Base-by-base conservation (phyloP, 2,329 filamentous ascomycete genomes). In the Claviceps sorghi region DNA sequence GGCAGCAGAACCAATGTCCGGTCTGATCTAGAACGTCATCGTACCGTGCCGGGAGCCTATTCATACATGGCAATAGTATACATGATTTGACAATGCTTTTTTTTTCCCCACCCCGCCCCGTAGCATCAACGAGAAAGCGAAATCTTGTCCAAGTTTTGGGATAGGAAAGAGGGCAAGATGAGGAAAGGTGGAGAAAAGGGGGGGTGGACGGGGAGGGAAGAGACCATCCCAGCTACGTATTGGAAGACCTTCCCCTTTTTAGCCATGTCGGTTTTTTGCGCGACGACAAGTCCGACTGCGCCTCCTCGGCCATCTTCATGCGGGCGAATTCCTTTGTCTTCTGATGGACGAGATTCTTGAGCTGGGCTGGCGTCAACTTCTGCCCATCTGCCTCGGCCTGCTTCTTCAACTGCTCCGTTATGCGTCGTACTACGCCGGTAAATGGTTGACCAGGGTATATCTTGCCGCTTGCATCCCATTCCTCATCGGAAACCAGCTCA, bases 401-500 rank as follows among this genome's bases (percentile, higher is more conserved):
- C 44, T 65, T 58, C 47, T 61, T 58, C n/a, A 73, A 56, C 53
- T 65, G 57, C 15, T 68, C 59, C 55, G 67, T 67, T 46, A 78
- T 61, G 49, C 65, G 58, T 42, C 78, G 72, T 19, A 78, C 59
- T 29, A 63, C 57, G 49, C 78, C 78, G 8, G 70, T 76, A 58
- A 60, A 68, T 0, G 74, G 69, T 65, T 79, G 68, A 45, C 79
- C 79, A 1, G 75, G 72, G 62, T 82, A 82, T 19, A 65, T 66
- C 55, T 68, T 53, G 30, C 78, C 78, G 52, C 69, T 73, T 4
- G 58, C 60, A 43, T 65, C 59, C 72, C 76, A 82, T 54, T 74
- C 73, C 47, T 77, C 69, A 60, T 84, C 77, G 55, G 66, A 68
- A 32, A 84, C 68, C 55, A 84, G 69, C 64, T 82, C 71, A 50